These are phyloP conservation scores for Carpinus fangiana DNA, from an alignment of 306 rosid genomes.

Conservation along the genomic window DNA sequence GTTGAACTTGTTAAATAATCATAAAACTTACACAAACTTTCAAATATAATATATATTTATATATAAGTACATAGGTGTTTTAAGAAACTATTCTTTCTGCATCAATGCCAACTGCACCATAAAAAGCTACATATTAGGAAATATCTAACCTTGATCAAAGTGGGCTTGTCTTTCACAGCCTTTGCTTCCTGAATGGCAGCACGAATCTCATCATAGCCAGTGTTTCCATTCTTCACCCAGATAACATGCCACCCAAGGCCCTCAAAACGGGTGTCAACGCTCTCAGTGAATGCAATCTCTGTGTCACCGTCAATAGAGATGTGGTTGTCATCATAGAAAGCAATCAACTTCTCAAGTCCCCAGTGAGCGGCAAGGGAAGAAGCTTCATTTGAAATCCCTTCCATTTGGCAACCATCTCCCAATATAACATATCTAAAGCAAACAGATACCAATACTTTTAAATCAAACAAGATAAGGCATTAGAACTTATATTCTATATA, in stretches of 20 bases:
- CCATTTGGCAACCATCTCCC: slow-evolving; percentile 99
- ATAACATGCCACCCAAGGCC: slow-evolving; percentile 98
- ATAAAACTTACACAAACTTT: neutral
- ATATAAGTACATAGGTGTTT: neutral
- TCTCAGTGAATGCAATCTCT: slow-evolving; percentile 91
- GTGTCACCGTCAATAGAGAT: slow-evolving; percentile 98
- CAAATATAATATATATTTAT: no score
- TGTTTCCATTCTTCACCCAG: slow-evolving; percentile 99
- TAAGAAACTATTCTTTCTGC: slow-evolving; percentile 16
- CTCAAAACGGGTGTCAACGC: slow-evolving; percentile 82
- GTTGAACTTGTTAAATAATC: neutral
- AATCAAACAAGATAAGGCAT: slow-evolving; percentile 1
- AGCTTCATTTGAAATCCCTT: slow-evolving; percentile 91
- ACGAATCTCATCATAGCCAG: slow-evolving; percentile 88
- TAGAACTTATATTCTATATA: neutral
- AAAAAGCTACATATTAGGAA: slow-evolving; percentile 12
- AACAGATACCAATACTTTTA: slow-evolving; percentile 20
- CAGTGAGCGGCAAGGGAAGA: slow-evolving; percentile 96
- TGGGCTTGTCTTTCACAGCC: slow-evolving; percentile 85
- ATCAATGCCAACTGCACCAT: neutral
- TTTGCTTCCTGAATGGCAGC: slow-evolving; percentile 97
- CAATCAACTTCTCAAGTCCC: slow-evolving; percentile 96
- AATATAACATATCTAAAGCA: slow-evolving; percentile 64
- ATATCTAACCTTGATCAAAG: slow-evolving; percentile 80
- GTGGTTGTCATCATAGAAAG: slow-evolving; percentile 96